A percentile compares a stretch with the other conserved stretches of the same genome.
phyloP scores from a whole-genome alignment of 805 yeast species.

The Debaryomyces prosopidis region DNA sequence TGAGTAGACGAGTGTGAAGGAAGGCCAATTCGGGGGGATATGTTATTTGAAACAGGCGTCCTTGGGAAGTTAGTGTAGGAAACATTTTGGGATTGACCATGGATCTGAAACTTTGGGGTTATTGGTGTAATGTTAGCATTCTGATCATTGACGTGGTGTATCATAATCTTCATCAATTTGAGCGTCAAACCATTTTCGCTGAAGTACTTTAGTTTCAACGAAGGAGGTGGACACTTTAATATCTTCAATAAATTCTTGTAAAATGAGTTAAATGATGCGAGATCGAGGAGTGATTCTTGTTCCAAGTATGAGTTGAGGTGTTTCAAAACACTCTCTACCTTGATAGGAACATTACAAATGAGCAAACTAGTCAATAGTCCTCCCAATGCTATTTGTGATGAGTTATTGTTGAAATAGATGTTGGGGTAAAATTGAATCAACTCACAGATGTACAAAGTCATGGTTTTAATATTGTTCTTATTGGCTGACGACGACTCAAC shows the following conservation, averaged over 20 bases:
- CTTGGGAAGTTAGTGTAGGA: conserved; percentile 16
- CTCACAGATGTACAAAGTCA: conserved; percentile 66
- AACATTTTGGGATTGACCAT: conserved; percentile 3
- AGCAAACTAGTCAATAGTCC: conserved; percentile 44
- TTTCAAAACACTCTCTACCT: conserved; percentile 17
- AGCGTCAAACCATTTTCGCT: conserved; percentile 30
- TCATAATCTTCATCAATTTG: conserved; percentile 36
- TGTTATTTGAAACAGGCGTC: conserved; percentile 26
- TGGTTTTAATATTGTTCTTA: conserved; percentile 49
- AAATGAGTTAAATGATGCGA: conserved; percentile 13
- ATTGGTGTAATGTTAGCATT: conserved; percentile 18
- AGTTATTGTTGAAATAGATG: conserved; percentile 55
- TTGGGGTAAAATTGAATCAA: conserved; percentile 62
- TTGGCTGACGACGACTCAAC: conserved; percentile 30
- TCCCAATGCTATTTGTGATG: conserved; percentile 49
- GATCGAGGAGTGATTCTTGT: conserved; percentile 19
- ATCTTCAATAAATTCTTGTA: conserved; percentile 35
- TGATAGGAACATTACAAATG: conserved; percentile 34
- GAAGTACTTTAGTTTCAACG: conserved; percentile 47
- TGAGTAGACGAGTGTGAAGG: not conserved
- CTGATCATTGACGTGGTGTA: conserved; percentile 30
- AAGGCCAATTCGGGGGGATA: conserved; percentile 14
- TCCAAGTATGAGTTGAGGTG: conserved; percentile 17
- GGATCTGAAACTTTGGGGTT: conserved; percentile 26
- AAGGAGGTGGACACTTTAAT: conserved; percentile 46